A percentile compares a stretch with the other conserved stretches of the same genome.
These are phyloP conservation scores for Fomitopsis palustris DNA, from an alignment of 1,284 basidiomycete genomes.

Conservation along the genomic window DNA sequence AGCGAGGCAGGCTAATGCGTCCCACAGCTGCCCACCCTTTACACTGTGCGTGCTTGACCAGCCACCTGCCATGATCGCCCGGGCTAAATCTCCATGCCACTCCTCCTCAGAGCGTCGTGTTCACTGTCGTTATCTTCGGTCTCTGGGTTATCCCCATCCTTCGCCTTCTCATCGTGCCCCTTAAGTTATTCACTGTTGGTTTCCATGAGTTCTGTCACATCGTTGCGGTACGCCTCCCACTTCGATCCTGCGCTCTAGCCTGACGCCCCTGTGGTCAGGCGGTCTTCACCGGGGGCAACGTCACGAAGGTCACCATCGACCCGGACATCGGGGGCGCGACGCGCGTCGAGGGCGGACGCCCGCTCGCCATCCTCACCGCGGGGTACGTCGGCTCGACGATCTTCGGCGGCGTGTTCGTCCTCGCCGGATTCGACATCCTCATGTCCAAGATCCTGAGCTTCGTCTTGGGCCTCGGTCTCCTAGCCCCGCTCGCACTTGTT, in stretches of 20 bases:
- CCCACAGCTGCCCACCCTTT: constrained; percentile 43
- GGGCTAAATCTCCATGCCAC: neutral
- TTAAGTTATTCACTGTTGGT: constrained; percentile 81
- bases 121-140: constrained; percentile 76
- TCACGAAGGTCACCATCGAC: constrained; percentile 76
- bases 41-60: constrained; percentile 54
- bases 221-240: constrained; percentile 48
- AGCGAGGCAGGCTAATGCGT: constrained; percentile 2
- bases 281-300: constrained; percentile 71
- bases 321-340: constrained; percentile 79
- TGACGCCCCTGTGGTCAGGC: constrained; percentile 42
- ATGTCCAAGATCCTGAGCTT: constrained; percentile 82
- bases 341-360: constrained; percentile 69
- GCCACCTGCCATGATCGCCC: neutral
- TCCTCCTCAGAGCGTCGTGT: constrained; percentile 62
- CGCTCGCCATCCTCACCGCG: constrained; percentile 64
- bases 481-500: constrained; percentile 73
- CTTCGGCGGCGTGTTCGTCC: constrained; percentile 73
- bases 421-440: constrained; percentile 77
- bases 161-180: constrained; percentile 69
- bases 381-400: constrained; percentile 79
- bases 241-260: neutral
- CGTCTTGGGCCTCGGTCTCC: constrained; percentile 69
- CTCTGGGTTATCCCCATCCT: constrained; percentile 79
- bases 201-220: constrained; percentile 86